phyloP scores from a whole-genome alignment of 1,139 yeast genomes.

The Kodamaea arcana region DNA sequence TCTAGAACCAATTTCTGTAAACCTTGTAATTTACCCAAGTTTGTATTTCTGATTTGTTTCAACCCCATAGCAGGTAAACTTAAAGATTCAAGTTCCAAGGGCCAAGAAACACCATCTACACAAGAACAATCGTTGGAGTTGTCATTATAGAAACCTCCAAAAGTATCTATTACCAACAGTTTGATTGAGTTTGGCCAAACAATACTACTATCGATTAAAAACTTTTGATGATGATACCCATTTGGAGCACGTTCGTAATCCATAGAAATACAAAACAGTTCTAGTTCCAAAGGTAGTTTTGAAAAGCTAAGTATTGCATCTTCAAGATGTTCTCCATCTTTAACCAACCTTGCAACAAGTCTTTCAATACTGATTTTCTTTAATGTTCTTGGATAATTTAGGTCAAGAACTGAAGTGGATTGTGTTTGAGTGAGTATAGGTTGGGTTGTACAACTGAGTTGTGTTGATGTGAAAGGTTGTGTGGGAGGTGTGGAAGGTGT shows the following conservation, averaged over 20 bases:
- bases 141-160: neutral
- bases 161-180: neutral
- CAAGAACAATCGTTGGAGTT: neutral
- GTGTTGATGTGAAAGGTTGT: too few species aligned
- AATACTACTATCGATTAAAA: neutral
- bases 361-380: neutral
- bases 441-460: too few species aligned
- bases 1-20: neutral
- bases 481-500: too few species aligned
- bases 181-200: neutral
- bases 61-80: neutral
- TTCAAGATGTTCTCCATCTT: neutral
- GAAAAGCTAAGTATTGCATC: neutral
- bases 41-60: neutral
- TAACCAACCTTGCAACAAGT: neutral
- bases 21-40: neutral
- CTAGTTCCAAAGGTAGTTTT: neutral
- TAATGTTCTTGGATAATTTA: neutral
- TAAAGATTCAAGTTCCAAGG: neutral
- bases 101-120: neutral
- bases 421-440: too few species aligned
- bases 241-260: neutral
- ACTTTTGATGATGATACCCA: neutral
- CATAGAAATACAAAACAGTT: neutral
- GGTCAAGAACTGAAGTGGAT: neutral